A percentile compares a stretch with the other conserved stretches of the same genome.
These are phyloP conservation scores for Colletotrichum siamense DNA, from an alignment of 2,329 filamentous ascomycete species.

Conservation along the genomic window DNA sequence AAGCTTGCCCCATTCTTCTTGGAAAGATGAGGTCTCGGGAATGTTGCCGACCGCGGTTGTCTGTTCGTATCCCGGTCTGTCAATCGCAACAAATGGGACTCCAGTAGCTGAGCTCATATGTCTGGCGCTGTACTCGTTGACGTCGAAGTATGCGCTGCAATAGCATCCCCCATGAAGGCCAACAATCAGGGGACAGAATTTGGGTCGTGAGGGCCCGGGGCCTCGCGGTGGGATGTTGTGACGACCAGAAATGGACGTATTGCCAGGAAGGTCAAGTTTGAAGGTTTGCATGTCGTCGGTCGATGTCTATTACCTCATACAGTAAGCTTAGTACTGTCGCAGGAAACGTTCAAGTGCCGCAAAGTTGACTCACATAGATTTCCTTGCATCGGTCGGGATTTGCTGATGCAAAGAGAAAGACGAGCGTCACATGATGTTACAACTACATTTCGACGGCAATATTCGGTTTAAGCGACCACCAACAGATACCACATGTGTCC, in stretches of 20 bases:
- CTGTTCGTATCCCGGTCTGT: slow-evolving; percentile 25
- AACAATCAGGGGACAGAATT: slow-evolving; percentile 20
- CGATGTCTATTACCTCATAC: not conserved
- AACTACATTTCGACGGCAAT: not conserved
- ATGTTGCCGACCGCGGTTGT: slow-evolving; percentile 17
- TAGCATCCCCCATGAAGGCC: slow-evolving; percentile 27
- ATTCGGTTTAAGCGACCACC: not conserved
- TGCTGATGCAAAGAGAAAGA: not conserved
- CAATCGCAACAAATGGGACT: slow-evolving; percentile 27
- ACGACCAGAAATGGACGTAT: slow-evolving; percentile 2
- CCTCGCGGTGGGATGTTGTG: not conserved
- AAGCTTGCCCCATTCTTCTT: slow-evolving; percentile 5
- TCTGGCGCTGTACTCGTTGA: slow-evolving; percentile 18
- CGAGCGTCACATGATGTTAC: not conserved
- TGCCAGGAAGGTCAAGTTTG: not conserved
- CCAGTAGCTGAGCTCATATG: slow-evolving; percentile 15
- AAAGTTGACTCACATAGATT: not conserved
- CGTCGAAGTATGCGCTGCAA: slow-evolving; percentile 24
- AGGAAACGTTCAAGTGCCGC: not conserved
- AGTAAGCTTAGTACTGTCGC: not conserved
- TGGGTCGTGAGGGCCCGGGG: not conserved
- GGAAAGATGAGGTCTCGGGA: slow-evolving; percentile 5
- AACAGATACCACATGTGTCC: not conserved
- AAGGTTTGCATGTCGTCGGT: not conserved
- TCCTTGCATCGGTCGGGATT: not conserved